Conservation (phyloP, 2,329 filamentous ascomycete genomes). For the Colletotrichum sp. region DNA sequence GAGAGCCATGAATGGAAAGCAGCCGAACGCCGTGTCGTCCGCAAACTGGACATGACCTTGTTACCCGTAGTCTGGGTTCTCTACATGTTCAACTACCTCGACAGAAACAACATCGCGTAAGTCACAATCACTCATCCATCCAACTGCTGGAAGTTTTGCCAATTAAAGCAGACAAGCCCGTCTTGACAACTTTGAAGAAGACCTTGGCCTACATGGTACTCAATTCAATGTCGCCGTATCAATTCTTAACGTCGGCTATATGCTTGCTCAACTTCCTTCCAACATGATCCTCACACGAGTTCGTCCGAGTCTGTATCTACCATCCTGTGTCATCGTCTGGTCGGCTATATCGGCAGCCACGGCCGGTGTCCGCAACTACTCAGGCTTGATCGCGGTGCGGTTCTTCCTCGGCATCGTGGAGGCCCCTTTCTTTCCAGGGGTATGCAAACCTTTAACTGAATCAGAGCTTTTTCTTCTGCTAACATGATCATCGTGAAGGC, state of each 20-base stretch:
- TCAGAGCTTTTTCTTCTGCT: neutral
- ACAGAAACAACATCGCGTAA: slow-evolving; percentile 13
- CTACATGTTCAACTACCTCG: slow-evolving; percentile 5
- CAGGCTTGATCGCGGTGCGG: neutral
- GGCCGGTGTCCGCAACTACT: neutral
- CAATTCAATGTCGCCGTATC: neutral
- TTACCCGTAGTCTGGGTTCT: slow-evolving; percentile 7
- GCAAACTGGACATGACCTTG: slow-evolving; percentile 27
- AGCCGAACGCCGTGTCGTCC: slow-evolving; percentile 10
- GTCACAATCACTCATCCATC: neutral
- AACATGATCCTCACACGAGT: slow-evolving; percentile 23
- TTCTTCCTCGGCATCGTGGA: neutral
- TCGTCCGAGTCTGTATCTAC: slow-evolving; percentile 21
- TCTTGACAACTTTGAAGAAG: neutral
- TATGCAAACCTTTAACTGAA: rapidly evolving
- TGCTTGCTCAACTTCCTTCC: neutral
- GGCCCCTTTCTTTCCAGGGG: neutral
- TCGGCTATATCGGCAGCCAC: slow-evolving; percentile 3
- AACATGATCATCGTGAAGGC: neutral
- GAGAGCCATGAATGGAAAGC: neutral
- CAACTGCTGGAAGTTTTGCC: neutral
- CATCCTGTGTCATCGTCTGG: slow-evolving; percentile 3
- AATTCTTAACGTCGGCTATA: neutral
- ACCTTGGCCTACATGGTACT: neutral
- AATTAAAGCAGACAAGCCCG: neutral